Conservation (phyloP, 192 early-diverging fungal genomes). For the Mortierella claussenii region DNA sequence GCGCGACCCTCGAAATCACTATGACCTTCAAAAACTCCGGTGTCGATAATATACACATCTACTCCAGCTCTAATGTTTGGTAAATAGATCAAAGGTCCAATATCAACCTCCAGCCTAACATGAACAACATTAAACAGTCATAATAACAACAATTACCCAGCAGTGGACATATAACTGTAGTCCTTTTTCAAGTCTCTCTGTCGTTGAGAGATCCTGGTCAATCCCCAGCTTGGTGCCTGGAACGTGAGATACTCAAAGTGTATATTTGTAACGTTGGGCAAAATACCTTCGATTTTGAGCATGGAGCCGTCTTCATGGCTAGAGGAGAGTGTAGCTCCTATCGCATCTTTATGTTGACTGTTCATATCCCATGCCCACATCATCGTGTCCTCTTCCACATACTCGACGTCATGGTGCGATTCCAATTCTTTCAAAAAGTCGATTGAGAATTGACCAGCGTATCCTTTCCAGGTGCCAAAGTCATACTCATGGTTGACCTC, state of each 20-base stretch:
- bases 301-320: too few species aligned
- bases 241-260: constrained; percentile 71
- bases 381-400: constrained; percentile 57
- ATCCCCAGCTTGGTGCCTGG: constrained; percentile 75
- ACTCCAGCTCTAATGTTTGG: constrained; percentile 52
- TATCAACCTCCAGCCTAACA: not conserved
- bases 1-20: constrained; percentile 63
- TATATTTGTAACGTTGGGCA: too few species aligned
- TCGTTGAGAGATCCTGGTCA: constrained; percentile 54
- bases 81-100: not conserved
- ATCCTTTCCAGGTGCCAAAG: constrained; percentile 66
- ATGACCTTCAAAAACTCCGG: constrained; percentile 62
- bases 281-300: too few species aligned
- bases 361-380: constrained; percentile 52
- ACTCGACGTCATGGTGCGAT: constrained; percentile 42
- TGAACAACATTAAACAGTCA: not conserved
- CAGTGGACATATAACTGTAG: constrained; percentile 68
- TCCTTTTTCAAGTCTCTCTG: constrained; percentile 48
- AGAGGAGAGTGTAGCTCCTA: too few species aligned
- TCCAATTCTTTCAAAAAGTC: constrained; percentile 71
- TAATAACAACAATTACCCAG: constrained; percentile 55
- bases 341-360: too few species aligned
- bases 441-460: constrained; percentile 70
- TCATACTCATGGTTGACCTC: constrained; percentile 70
- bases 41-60: constrained; percentile 73